A percentile compares a stretch with the other conserved stretches of the same genome.
Evolutionary conservation across 2,329 filamentous ascomycete genomes (phyloP).

Genomic region (Cadophora malorum): DNA sequence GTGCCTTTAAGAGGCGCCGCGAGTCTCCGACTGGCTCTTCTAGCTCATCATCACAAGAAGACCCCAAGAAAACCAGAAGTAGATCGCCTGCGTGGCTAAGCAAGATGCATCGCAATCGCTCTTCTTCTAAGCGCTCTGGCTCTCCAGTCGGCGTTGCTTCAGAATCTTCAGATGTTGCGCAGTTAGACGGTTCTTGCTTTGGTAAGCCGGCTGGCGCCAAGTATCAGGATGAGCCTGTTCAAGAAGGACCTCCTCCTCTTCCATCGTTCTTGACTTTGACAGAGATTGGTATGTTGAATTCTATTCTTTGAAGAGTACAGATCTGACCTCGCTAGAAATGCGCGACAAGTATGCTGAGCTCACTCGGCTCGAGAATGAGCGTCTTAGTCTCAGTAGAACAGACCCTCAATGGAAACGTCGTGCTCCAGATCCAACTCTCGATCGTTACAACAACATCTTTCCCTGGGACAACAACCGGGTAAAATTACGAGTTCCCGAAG

Average conservation of each 20-base stretch:
- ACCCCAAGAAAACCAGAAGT: constrained; percentile 30
- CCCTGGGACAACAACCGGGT: constrained; percentile 89
- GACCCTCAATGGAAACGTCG: constrained; percentile 61
- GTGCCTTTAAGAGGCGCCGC: constrained; percentile 42
- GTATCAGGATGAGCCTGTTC: constrained; percentile 15
- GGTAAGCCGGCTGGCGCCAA: constrained; percentile 27
- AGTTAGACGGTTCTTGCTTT: constrained; percentile 31
- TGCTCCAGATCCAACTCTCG: constrained; percentile 64
- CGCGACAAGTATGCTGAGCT: constrained; percentile 65
- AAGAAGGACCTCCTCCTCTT: constrained; percentile 40
- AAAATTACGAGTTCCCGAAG: constrained; percentile 77
- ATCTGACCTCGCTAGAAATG: constrained; percentile 52
- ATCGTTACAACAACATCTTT: constrained; percentile 89
- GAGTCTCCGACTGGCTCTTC: constrained; percentile 36
- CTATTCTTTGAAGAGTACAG: constrained; percentile 9
- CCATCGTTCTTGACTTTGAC: constrained; percentile 60
- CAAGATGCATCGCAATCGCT: constrained; percentile 41
- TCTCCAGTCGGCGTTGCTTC: constrained; percentile 33
- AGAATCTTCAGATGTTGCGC: constrained; percentile 24
- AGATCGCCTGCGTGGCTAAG: constrained; percentile 42
- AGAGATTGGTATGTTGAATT: constrained; percentile 52
- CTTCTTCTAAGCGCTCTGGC: constrained; percentile 38
- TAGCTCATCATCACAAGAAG: constrained; percentile 24
- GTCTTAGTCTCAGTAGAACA: constrained; percentile 43
- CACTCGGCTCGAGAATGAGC: constrained; percentile 59